Evolutionary conservation across 257 asterid genomes (phyloP).

Genomic region (Lavandula angustifolia): DNA sequence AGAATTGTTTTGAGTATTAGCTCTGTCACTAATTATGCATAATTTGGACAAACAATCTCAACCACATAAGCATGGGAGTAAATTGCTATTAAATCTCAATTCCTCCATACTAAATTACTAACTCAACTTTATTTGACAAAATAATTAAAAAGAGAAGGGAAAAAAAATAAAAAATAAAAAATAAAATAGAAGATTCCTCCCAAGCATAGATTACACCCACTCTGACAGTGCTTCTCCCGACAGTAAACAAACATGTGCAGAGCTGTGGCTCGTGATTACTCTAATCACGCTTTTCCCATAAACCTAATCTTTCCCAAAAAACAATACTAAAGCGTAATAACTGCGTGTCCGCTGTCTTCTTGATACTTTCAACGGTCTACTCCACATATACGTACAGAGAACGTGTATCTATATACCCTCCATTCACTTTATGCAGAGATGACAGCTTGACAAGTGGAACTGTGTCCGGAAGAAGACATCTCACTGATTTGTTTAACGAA

Average conservation of each 20-base stretch:
- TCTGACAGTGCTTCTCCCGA: slow-evolving; percentile 39
- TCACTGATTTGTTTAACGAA: slow-evolving; percentile 44
- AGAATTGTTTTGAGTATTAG: no score
- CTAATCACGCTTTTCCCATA: slow-evolving; percentile 41
- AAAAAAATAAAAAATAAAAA: no score
- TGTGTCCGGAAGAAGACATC: slow-evolving; percentile 46
- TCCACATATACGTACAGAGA: slow-evolving; percentile 18
- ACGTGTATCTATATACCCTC: slow-evolving; percentile 10
- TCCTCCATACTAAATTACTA: background rate
- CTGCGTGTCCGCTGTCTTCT: slow-evolving; percentile 50
- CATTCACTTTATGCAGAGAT: slow-evolving; percentile 31
- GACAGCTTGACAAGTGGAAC: slow-evolving; percentile 57
- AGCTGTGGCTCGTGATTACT: slow-evolving; percentile 32
- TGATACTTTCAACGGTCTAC: slow-evolving; percentile 47
- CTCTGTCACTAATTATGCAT: no score
- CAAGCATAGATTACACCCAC: slow-evolving; percentile 30
- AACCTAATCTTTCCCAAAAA: slow-evolving; percentile 3
- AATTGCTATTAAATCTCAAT: background rate
- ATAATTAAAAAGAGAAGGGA: slow-evolving; percentile 14
- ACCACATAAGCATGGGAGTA: background rate
- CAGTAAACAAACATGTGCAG: slow-evolving; percentile 45
- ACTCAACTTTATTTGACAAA: slow-evolving; percentile 22
- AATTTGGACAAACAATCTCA: no score
- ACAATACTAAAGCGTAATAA: slow-evolving; percentile 17
- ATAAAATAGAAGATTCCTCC: slow-evolving; percentile 55